Base-by-base conservation (phyloP, 2,329 filamentous ascomycete genomes). In the Colletotrichum lindemuthianum region DNA sequence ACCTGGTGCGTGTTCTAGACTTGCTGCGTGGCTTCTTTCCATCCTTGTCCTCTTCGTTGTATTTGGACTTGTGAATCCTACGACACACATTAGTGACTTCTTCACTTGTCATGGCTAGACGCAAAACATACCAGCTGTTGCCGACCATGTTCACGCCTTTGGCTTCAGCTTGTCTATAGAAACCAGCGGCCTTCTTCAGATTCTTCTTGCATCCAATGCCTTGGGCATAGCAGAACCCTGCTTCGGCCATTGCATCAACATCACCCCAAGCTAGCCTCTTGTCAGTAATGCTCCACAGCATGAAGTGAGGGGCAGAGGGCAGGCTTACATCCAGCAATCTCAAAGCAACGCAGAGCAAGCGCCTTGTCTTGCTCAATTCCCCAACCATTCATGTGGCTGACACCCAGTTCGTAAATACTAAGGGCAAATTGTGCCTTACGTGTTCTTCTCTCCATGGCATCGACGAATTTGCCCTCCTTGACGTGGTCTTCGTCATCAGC, bases 361-460 rank as follows among this genome's bases (percentile, higher is more conserved):
- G 86, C 80, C 75, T 96, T 97, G 74, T 99, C 96, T 77, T 97
- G 93, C 70, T 95, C 89, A 43, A 97, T 96, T 13, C 96, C 96
- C 96, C 96, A 99, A 6, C 96, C 96, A 71, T 99, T 97, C 88
- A 97, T 93, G 74, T 98, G 95, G 74, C 93, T 97, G 33, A 97
- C 93, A 4, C 96, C 96, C 32, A 99, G 84, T 79, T 99, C 96
- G 71, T 99, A 99, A 58, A 98, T 94, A 71, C 93, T 96, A 48
- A 98, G 84, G 0, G 95, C 96, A 76, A 98, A 97, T 72, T 98
- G 95, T 10, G 94, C 94, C 72, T 93, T 93, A 67, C 93, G 90
- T 6, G 92, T 90, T 77, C 94, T 96, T 70, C 88, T 87, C 75
- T 95, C 92, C 34, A 87, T 72, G 7, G 88, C 76, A 75, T 93